These are phyloP conservation scores for Yueomyces sinensis DNA, from an alignment of 805 yeast species.

Conservation along the genomic window DNA sequence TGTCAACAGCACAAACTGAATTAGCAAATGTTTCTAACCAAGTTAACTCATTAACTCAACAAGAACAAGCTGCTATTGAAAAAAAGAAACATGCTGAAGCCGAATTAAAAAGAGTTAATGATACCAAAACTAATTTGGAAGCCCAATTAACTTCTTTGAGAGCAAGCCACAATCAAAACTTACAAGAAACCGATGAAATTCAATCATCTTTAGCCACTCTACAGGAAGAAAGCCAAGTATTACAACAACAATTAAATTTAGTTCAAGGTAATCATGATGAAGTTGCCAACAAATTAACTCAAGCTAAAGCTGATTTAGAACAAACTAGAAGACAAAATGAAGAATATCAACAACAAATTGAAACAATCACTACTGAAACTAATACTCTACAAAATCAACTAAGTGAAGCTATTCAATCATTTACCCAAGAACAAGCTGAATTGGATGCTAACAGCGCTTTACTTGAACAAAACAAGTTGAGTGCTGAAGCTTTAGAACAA, in stretches of 20 bases:
- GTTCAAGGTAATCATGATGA: constrained; percentile 71
- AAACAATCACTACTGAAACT: constrained; percentile 52
- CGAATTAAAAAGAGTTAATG: constrained; percentile 57
- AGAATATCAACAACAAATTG: constrained; percentile 53
- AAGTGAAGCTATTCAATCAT: constrained; percentile 37
- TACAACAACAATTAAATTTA: constrained; percentile 59
- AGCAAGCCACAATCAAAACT: constrained; percentile 65
- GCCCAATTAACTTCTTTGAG: constrained; percentile 54
- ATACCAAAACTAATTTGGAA: constrained; percentile 59
- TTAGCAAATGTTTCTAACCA: constrained; percentile 80
- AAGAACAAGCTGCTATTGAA: constrained; percentile 56
- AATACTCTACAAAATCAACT: constrained; percentile 44
- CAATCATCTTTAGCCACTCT: constrained; percentile 49
- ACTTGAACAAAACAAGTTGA: constrained; percentile 46
- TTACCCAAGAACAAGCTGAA: constrained; percentile 49
- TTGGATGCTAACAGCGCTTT: constrained; percentile 58
- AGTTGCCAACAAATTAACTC: constrained; percentile 49
- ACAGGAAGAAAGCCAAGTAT: constrained; percentile 50
- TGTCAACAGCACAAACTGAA: constrained; percentile 72
- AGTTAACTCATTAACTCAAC: constrained; percentile 62
- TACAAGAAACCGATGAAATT: constrained; percentile 58
- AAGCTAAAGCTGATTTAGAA: constrained; percentile 45
- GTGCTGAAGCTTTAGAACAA: constrained; percentile 30
- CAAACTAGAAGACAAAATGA: constrained; percentile 57
- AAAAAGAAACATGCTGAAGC: constrained; percentile 64